These are phyloP conservation scores for Leccinellum luteum DNA, from an alignment of 768 basidiomycete species.

Conservation along the genomic window DNA sequence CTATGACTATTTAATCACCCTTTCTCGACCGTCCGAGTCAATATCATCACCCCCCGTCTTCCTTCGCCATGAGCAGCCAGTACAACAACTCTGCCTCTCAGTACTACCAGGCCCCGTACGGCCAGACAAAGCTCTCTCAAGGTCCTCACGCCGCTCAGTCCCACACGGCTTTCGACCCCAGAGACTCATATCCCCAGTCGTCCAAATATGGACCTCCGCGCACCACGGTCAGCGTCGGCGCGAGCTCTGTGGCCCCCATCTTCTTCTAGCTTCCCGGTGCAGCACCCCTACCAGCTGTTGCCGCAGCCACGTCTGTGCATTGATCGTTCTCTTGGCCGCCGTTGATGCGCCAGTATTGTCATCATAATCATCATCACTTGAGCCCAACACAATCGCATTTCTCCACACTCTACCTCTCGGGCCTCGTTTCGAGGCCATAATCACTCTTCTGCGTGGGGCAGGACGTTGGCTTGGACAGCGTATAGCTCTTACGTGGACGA, in stretches of 20 bases:
- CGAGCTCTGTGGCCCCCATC: conserved; percentile 50
- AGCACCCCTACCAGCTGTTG: not conserved
- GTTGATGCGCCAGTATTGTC: conserved; percentile 2
- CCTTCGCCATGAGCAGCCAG: conserved; percentile 27
- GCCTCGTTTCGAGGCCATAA: conserved; percentile 9
- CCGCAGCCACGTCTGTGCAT: not conserved
- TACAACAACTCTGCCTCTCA: conserved; percentile 16
- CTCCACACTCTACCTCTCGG: conserved; percentile 2
- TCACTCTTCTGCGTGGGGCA: not conserved
- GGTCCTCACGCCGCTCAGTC: conserved; percentile 17
- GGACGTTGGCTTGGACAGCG: conserved; percentile 5
- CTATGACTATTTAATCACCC: conserved; percentile 27
- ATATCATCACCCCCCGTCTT: not conserved
- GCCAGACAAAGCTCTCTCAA: conserved; percentile 22
- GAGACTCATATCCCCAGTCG: conserved; percentile 24
- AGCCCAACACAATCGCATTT: not conserved
- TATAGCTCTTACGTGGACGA: not conserved
- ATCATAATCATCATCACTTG: not conserved
- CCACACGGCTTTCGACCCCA: conserved; percentile 17
- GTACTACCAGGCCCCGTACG: conserved; percentile 10
- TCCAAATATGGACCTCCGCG: conserved; percentile 19
- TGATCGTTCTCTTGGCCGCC: not conserved
- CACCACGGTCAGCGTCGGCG: conserved; percentile 48
- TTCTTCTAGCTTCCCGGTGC: conserved; percentile 50
- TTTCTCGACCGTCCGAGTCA: not conserved